These are phyloP conservation scores for Orbilia javanica DNA, from an alignment of 2,329 filamentous ascomycete genomes.

Conservation along the genomic window DNA sequence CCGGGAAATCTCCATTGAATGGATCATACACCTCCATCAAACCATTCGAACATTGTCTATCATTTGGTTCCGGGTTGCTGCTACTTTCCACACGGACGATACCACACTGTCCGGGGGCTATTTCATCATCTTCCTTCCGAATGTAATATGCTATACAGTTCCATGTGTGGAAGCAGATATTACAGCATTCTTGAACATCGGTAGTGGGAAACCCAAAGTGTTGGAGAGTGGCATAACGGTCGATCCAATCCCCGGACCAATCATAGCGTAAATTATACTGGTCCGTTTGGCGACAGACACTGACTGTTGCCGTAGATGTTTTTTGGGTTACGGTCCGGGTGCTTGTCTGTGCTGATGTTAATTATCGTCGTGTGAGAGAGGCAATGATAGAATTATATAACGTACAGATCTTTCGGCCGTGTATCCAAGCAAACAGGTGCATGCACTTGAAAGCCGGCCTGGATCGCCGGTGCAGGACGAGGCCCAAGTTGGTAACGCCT, in stretches of 20 bases:
- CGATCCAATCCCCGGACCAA: constrained; percentile 25
- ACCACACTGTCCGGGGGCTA: constrained; percentile 3
- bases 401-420: constrained; percentile 37
- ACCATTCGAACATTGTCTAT: constrained; percentile 30
- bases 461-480: constrained; percentile 42
- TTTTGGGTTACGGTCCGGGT: constrained; percentile 36
- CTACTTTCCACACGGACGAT: constrained; percentile 19
- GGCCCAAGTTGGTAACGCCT: constrained; percentile 42
- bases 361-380: background rate
- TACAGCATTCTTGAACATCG: constrained; percentile 42
- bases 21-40: constrained; percentile 50
- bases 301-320: constrained; percentile 29
- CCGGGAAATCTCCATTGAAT: constrained; percentile 13
- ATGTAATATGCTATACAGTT: constrained; percentile 49
- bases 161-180: constrained; percentile 39
- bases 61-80: constrained; percentile 37
- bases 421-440: constrained; percentile 53
- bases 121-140: constrained; percentile 4
- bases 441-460: constrained; percentile 57
- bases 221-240: constrained; percentile 7
- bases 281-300: constrained; percentile 24
- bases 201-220: constrained; percentile 17
- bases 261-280: constrained; percentile 12
- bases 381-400: background rate
- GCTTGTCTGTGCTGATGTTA: constrained; percentile 5